Evolutionary conservation across 257 asterid species (phyloP).

Genomic region (Solanum neorickii): DNA sequence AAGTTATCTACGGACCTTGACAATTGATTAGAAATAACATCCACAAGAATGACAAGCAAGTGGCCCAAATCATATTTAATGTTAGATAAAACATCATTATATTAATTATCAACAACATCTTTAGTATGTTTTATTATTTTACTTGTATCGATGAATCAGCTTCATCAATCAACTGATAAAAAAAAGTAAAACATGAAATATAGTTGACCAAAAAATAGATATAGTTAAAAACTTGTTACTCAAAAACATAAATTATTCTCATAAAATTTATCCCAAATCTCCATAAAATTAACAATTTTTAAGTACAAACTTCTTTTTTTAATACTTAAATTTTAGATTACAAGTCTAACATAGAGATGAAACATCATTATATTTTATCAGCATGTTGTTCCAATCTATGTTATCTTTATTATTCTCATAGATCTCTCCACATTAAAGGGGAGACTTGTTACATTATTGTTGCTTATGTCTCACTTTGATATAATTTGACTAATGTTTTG

Average conservation of each 20-base stretch:
- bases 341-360: too few species aligned
- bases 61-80: background rate
- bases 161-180: background rate
- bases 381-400: background rate
- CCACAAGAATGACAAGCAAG: background rate
- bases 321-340: background rate
- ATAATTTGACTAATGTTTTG: background rate
- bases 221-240: background rate
- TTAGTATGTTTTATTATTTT: background rate
- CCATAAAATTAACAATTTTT: background rate
- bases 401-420: background rate
- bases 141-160: background rate
- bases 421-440: background rate
- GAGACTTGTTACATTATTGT: background rate
- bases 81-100: background rate
- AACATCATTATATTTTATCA: too few species aligned
- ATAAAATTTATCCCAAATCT: background rate
- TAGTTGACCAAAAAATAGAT: background rate
- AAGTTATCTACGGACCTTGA: background rate
- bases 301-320: background rate
- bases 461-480: background rate
- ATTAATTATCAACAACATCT: background rate
- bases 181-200: background rate
- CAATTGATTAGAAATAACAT: conserved; percentile 13
- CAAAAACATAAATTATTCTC: background rate